Evolutionary conservation across 306 rosid genomes (phyloP).

Genomic region (Prunus persica): DNA sequence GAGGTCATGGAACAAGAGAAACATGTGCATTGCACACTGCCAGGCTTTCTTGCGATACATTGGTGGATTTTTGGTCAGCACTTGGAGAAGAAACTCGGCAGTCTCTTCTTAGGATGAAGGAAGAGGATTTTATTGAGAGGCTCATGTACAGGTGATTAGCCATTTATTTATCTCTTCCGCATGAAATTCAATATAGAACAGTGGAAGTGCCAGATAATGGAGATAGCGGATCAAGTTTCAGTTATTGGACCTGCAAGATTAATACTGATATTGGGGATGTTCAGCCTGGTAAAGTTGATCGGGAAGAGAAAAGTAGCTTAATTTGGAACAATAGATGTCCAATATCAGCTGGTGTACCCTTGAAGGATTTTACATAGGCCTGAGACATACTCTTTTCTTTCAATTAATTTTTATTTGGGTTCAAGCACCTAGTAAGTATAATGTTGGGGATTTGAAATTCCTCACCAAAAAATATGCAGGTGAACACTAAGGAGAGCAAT

Average conservation of each 20-base stretch:
- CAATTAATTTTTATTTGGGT: constrained; percentile 7
- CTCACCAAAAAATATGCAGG: background rate
- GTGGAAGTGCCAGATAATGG: constrained; percentile 7
- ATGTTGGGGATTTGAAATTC: background rate
- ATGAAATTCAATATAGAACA: constrained; percentile 28
- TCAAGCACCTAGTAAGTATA: background rate
- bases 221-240: constrained; percentile 3
- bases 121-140: constrained; percentile 98
- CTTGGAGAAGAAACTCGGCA: constrained; percentile 95
- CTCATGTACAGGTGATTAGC: constrained; percentile 93
- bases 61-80: constrained; percentile 98
- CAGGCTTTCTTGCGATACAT: constrained; percentile 94
- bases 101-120: constrained; percentile 97
- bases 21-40: constrained; percentile 97
- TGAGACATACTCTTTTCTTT: constrained; percentile 8
- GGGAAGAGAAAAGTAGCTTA: constrained; percentile 14
- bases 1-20: constrained; percentile 97
- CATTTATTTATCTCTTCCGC: constrained; percentile 27
- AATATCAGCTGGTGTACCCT: constrained; percentile 3
- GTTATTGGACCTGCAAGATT: constrained; percentile 12
- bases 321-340: constrained; percentile 10
- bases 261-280: constrained; percentile 18
- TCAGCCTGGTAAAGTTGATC: constrained; percentile 22
- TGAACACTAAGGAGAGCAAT: background rate
- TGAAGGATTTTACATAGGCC: constrained; percentile 26